Evolutionary conservation across 2,329 filamentous ascomycete species (phyloP).

Genomic region (Hypoxylon sp.): DNA sequence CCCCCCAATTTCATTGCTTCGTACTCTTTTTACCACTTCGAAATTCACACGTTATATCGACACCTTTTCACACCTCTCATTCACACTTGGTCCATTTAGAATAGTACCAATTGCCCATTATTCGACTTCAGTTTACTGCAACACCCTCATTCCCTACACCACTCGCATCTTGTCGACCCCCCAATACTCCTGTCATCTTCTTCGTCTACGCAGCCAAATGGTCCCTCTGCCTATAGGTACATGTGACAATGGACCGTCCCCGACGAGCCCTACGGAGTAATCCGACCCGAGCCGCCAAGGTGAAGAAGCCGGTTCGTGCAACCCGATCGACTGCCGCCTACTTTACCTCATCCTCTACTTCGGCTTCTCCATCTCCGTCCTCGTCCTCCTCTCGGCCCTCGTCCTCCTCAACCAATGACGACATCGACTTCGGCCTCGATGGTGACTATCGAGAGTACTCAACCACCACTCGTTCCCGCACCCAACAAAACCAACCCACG

Average conservation of each 20-base stretch:
- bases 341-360: constrained; percentile 28
- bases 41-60: no score
- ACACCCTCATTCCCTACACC: not conserved
- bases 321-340: constrained; percentile 41
- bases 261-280: constrained; percentile 38
- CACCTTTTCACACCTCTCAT: not conserved
- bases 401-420: constrained; percentile 16
- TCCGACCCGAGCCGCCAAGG: constrained; percentile 43
- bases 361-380: constrained; percentile 3
- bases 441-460: not conserved
- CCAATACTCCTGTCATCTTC: not conserved
- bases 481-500: constrained; percentile 6
- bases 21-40: not conserved
- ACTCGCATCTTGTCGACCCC: not conserved
- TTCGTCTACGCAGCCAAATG: constrained; percentile 13
- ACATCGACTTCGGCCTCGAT: constrained; percentile 17
- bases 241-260: constrained; percentile 37
- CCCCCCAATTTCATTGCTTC: not conserved
- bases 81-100: not conserved
- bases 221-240: not conserved
- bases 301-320: constrained; percentile 38
- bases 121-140: not conserved
- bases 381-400: constrained; percentile 21
- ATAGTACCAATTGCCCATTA: no score
- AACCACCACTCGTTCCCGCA: not conserved